These are phyloP conservation scores for Corchorus olitorius DNA, from an alignment of 345 rosid genomes.

Conservation along the genomic window DNA sequence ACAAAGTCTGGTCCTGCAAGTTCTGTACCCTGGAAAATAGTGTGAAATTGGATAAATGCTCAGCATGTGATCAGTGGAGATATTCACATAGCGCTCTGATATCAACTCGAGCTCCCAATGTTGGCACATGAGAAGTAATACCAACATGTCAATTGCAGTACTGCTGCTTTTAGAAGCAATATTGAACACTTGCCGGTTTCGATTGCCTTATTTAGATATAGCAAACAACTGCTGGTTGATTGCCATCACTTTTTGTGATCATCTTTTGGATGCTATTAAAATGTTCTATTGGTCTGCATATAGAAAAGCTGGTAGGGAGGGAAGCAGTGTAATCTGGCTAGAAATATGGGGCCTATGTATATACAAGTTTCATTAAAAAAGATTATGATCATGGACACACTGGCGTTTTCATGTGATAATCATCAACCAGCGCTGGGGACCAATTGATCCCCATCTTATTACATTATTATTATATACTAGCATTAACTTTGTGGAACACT, in stretches of 20 bases:
- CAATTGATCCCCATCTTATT: not conserved
- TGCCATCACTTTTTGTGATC: not conserved
- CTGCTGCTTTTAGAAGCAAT: not conserved
- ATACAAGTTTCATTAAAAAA: not conserved
- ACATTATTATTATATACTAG: not conserved
- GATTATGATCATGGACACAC: not conserved
- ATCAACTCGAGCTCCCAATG: slow-evolving; percentile 54
- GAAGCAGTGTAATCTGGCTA: not conserved
- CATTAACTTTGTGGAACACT: slow-evolving; percentile 12
- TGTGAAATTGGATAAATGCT: slow-evolving; percentile 62
- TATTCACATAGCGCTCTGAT: slow-evolving; percentile 71
- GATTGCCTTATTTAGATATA: not conserved
- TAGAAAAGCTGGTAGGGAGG: no score
- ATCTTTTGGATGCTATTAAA: not conserved
- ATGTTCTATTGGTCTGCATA: not conserved
- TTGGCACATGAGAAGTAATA: slow-evolving; percentile 57
- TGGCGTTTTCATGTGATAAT: not conserved
- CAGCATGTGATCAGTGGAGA: slow-evolving; percentile 88
- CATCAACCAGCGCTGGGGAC: not conserved
- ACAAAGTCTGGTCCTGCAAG: slow-evolving; percentile 69
- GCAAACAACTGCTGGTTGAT: not conserved
- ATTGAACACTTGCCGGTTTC: not conserved
- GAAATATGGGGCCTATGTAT: not conserved
- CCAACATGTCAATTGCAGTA: not conserved
- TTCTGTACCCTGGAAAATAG: slow-evolving; percentile 76